Base-by-base conservation (phyloP, 2,329 filamentous ascomycete genomes). In the Colletotrichum tropicale region DNA sequence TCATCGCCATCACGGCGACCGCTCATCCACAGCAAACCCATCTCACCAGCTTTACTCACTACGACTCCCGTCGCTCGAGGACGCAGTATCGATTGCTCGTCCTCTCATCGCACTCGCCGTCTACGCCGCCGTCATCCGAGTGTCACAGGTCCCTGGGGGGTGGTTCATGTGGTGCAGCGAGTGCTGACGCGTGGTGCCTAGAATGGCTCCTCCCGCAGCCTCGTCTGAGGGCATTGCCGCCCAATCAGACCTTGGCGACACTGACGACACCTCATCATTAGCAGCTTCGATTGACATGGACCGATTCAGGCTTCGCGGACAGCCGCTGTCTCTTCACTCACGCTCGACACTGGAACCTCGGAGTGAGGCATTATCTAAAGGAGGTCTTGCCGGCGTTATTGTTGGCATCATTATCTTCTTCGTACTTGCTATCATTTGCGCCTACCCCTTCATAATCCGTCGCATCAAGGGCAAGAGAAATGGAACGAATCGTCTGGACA, bases 381-480 rank as follows among this genome's bases (percentile, higher is more conserved):
- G 84, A 55, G 82, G 81, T 64, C 81, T 86, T 65, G 85, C 84
- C 3, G 85, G 85, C 43, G 79, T 85, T 67, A 81, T 83, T 30
- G 79, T 87, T 58, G 85, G 85, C 36, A 78, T 82, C 66, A 69
- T 85, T 55, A 75, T 86, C 60, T 84, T 79, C 56, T 77, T 81
- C 60, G 79, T 77, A 16, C 80, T 86, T 15, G 72, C 85, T 64
- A 77, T 80, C 66, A 77, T 86, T 43, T 87, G 85, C 68, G 81
- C 86, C 52, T 87, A 86, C 69, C 85, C 85, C 16, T 80, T 87
- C 70, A 75, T 86, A 48, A 78, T 86, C 62, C 78, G 83, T 60
- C 78, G 75, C n/a, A 70, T 83, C 67, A 34, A 80, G 73, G 81
- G 80, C 64, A 80, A 80, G 43, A 80, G 75, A 69, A 78, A 79